phyloP scores from a whole-genome alignment of 208 protist species.

The Trypanosoma mega region DNA sequence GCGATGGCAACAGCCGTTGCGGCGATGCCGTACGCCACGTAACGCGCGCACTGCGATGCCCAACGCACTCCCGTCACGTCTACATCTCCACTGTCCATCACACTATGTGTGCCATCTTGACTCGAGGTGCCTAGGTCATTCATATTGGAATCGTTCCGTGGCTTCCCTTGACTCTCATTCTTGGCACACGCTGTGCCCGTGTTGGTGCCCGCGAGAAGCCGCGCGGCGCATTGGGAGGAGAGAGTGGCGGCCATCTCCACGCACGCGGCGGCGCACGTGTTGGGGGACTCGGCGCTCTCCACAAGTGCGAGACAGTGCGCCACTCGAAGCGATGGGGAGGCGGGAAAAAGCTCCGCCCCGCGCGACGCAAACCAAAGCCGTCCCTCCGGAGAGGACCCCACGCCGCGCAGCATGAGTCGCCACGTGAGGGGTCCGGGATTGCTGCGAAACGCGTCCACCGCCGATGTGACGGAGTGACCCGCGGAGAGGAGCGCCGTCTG shows the following conservation, averaged over 20 bases:
- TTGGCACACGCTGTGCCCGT: no score
- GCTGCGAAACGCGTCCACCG: constrained; percentile 35
- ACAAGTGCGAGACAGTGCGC: constrained; percentile 37
- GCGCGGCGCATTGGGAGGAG: constrained; percentile 43
- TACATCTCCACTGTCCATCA: no score
- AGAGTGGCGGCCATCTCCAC: constrained; percentile 37
- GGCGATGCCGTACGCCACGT: constrained; percentile 63
- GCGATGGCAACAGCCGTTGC: constrained; percentile 38
- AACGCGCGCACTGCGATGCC: constrained; percentile 39
- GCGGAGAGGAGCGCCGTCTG: constrained; percentile 8
- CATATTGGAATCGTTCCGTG: no score
- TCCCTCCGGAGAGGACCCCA: constrained; percentile 30
- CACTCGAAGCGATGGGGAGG: constrained; percentile 59
- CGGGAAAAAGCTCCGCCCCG: constrained; percentile 57
- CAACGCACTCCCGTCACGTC: constrained; percentile 32
- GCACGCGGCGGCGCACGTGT: constrained; percentile 39
- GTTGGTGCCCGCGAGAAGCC: constrained; percentile 28
- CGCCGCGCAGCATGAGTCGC: constrained; percentile 56
- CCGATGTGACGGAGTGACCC: background rate
- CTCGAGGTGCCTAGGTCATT: no score
- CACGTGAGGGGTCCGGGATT: constrained; percentile 47
- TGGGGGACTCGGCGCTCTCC: background rate
- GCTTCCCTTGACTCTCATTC: no score
- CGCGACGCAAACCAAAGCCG: constrained; percentile 62
- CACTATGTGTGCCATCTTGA: no score